Evolutionary conservation across 805 yeast species (phyloP), one percentile per base, ranked within the genome.

Genomic region (Saccharomycopsis fodiens): DNA sequence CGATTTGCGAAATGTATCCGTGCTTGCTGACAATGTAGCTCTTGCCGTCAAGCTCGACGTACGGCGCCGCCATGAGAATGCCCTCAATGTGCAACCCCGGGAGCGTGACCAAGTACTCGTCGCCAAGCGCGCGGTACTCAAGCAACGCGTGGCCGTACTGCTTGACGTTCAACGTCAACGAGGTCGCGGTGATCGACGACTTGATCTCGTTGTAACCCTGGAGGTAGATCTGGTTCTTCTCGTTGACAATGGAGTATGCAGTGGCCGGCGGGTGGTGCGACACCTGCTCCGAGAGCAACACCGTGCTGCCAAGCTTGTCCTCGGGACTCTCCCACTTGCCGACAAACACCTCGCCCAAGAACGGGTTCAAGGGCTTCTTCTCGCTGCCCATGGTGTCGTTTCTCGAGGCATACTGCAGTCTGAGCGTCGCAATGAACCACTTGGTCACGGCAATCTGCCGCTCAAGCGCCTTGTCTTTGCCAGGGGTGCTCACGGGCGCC

Each of bases 191-290:
- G 66, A 93, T 82, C 19, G 85, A 77, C 21, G 97, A 89, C 63
- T 78, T 84, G 58, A 91, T 77, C 34, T 91, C 91, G 59, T 85
- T 89, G 67, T 86, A 91, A 44, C 98, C 98, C 63, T 89, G 85
- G 52, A 88, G 69, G 35, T 69, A 65, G 21, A 82, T 81, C 29
- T 80, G 73, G 61, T 82, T 73, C 57, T 78, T 76, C 52, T 79
- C 84, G 61, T 88, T 88, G 58, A 76, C 67, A 46, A 93, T 75
- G 36, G 88, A 76, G 61, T 88, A 93, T 4, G 93, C 97, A n/a
- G 97, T 89, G 30, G 85, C 82, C 21, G 98, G 97, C 15, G 98
- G 98, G 63, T 93, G 98, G 66, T 93, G 98, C 51, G 89, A 80
- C 12, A 93, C 97, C 66, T 93, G 98, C 65, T 93, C 98, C 52